phyloP scores from a whole-genome alignment of 495 filamentous ascomycete genomes.

The Xylaria grammica region DNA sequence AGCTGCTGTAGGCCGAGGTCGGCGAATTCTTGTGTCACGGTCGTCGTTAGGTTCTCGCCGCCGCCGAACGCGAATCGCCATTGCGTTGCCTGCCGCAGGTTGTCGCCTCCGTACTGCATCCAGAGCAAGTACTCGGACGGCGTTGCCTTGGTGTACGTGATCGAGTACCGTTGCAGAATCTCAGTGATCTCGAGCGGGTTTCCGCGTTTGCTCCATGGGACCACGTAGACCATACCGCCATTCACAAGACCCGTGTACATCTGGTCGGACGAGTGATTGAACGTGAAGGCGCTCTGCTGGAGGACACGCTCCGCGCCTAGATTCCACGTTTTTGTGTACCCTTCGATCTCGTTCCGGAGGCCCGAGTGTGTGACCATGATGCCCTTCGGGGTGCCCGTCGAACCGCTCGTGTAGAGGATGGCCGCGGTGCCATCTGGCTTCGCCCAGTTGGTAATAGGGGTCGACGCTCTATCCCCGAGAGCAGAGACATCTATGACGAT shows the following conservation, averaged over 20 bases:
- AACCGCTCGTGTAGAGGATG: conserved; percentile 55
- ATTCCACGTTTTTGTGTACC: conserved; percentile 7
- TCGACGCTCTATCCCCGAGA: neutral
- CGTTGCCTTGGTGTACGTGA: conserved; percentile 34
- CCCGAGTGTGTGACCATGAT: conserved; percentile 41
- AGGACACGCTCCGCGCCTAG: conserved; percentile 29
- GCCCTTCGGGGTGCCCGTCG: conserved; percentile 54
- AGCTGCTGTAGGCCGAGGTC: conserved; percentile 24
- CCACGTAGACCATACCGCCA: conserved; percentile 34
- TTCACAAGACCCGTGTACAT: conserved; percentile 32
- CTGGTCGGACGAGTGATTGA: conserved; percentile 39
- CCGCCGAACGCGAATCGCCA: conserved; percentile 35
- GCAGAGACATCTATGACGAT: neutral
- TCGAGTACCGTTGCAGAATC: conserved; percentile 22
- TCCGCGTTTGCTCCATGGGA: conserved; percentile 22
- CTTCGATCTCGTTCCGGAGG: conserved; percentile 31
- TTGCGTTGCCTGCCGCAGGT: neutral
- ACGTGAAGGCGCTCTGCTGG: conserved; percentile 37
- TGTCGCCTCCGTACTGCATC: conserved; percentile 23
- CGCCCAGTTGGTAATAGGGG: neutral
- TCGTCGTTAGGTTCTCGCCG: conserved; percentile 31
- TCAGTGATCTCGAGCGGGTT: conserved; percentile 33
- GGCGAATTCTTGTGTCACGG: conserved; percentile 25
- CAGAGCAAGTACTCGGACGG: conserved; percentile 36
- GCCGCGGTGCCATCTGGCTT: conserved; percentile 26